phyloP scores from a whole-genome alignment of 768 basidiomycete species.

The Mycena leptocephala region DNA sequence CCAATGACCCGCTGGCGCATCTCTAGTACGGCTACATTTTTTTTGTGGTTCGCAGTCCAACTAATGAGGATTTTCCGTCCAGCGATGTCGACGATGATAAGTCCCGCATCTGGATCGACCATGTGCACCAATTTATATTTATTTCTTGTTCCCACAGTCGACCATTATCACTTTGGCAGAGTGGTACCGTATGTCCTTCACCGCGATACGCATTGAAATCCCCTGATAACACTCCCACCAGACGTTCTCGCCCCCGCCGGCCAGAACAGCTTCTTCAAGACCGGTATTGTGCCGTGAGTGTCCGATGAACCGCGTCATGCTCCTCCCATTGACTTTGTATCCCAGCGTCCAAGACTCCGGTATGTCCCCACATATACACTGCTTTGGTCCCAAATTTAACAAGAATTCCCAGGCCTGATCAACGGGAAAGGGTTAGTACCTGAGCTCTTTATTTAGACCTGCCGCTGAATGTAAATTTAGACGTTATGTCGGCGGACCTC shows the following conservation, averaged over 20 bases:
- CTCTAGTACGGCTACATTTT: constrained; percentile 45
- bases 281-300: constrained; percentile 45
- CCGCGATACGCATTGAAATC: neutral
- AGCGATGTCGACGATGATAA: constrained; percentile 58
- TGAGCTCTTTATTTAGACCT: constrained; percentile 43
- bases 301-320: neutral
- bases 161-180: constrained; percentile 57
- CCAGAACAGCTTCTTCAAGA: constrained; percentile 45
- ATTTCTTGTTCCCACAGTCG: constrained; percentile 34
- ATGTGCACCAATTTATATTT: constrained; percentile 26
- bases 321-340: neutral
- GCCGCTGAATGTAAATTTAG: constrained; percentile 39
- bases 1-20: constrained; percentile 52
- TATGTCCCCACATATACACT: neutral
- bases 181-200: constrained; percentile 39
- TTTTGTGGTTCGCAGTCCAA: too few relatives aligned
- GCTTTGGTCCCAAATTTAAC: neutral
- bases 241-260: constrained; percentile 54
- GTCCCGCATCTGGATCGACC: neutral
- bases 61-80: neutral
- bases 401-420: constrained; percentile 49
- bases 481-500: constrained; percentile 59
- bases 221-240: neutral
- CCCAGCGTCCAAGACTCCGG: constrained; percentile 55
- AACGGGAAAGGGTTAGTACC: constrained; percentile 53